Base-by-base conservation (phyloP, 768 basidiomycete species). In the Boletus rubropictus region DNA sequence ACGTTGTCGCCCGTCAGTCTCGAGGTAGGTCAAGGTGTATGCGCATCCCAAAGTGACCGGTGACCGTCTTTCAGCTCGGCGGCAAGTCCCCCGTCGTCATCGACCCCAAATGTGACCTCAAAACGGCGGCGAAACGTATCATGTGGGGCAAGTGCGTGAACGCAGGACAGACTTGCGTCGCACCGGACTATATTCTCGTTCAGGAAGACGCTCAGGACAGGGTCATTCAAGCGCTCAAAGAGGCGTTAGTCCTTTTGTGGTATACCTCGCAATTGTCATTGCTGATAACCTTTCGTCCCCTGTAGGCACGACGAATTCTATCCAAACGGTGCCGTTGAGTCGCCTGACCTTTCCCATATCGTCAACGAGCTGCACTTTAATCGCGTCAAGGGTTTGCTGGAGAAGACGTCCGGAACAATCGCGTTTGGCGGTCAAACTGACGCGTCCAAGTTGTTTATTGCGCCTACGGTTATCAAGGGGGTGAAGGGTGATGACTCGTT, bases 111-210 rank as follows among this genome's bases (percentile, higher is more conserved):
- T 80, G 78, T 44, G 82, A 92, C 59, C 66, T 91, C 41, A 72
- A 80, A 47, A 67, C 73, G 5, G 74, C 82, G 0, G 86, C 86
- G 3, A 76, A 74, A 35, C 75, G 89, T n/a, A 72, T 93, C 36
- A 62, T 90, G 29, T 91, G 87, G 86, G 88, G 88, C n/a, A 89
- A 89, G 56, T 66, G 70, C 39, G 64, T 69, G n/a, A 93, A 93
- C 54, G 80, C 78, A 0, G 90, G 90, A 3, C 78, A 90, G 69
- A 81, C 81, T 1, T 92, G 89, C 48, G 71, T 83, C 4, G 80
- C 85, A 5, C 78, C 78, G 1, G 78, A 80, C 52, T 79, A 79
- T 50, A 54, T 74, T 18, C 68, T 80, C n/a, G 67, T 80, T 8
- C 71, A 69, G 5, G 62, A 65, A 29, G 60, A 60, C 7, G 61